A percentile compares a stretch with the other conserved stretches of the same genome.
These are phyloP conservation scores for Thalassiosira pacifica DNA, from an alignment of 352 stramenopile genomes.

Conservation along the genomic window DNA sequence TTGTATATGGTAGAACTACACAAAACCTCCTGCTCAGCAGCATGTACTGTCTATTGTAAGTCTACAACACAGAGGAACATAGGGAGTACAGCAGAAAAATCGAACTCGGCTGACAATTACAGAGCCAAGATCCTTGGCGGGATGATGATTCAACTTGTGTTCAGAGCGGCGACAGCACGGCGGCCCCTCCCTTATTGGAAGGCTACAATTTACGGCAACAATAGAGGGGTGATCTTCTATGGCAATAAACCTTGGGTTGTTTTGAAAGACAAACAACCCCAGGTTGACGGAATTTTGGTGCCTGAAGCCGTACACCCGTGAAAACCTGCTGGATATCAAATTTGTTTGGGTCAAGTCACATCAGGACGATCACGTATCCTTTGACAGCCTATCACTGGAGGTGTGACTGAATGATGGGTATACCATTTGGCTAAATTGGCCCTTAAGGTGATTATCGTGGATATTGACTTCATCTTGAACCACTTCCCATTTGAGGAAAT, in stretches of 20 bases:
- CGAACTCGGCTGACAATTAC: slow-evolving; percentile 43
- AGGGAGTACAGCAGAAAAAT: too few relatives aligned
- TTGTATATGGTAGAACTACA: slow-evolving; percentile 16
- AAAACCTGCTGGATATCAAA: not conserved
- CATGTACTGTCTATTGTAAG: too few relatives aligned
- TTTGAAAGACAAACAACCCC: slow-evolving; percentile 34
- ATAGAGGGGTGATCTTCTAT: slow-evolving; percentile 42
- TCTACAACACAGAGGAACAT: too few relatives aligned
- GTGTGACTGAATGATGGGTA: not conserved
- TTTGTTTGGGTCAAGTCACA: slow-evolving; percentile 44
- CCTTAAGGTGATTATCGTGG: not conserved
- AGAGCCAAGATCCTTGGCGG: slow-evolving; percentile 14
- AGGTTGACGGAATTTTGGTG: slow-evolving; percentile 48
- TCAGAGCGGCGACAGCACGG: not conserved
- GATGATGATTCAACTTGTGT: slow-evolving; percentile 22
- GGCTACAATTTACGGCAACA: slow-evolving; percentile 38
- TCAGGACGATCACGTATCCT: slow-evolving; percentile 21
- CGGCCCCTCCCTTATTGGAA: not conserved
- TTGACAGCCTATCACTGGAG: not conserved
- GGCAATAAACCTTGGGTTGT: slow-evolving; percentile 39
- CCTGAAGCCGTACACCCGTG: slow-evolving; percentile 6
- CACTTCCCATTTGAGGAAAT: slow-evolving; percentile 34
- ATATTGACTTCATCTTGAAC: slow-evolving; percentile 3
- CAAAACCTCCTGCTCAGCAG: not conserved
- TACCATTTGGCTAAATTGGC: slow-evolving; percentile 31